These are phyloP conservation scores for Nelumbo lutea DNA, from an alignment of 164 flowering plant species.

Conservation along the genomic window DNA sequence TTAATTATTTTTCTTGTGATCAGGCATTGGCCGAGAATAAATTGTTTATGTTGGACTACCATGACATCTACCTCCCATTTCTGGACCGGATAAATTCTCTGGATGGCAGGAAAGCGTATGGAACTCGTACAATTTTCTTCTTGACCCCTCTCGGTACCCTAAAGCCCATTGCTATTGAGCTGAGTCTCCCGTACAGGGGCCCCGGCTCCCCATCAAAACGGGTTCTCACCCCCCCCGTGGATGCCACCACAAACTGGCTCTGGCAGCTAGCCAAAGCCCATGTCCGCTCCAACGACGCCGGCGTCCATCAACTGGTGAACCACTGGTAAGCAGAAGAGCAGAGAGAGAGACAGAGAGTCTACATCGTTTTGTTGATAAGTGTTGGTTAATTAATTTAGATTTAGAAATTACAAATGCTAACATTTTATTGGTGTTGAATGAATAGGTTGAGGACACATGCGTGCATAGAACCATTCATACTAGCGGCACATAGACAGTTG, in stretches of 20 bases:
- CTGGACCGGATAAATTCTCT: conserved; percentile 66
- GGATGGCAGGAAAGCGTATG: conserved; percentile 83
- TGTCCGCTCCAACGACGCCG: too few species aligned
- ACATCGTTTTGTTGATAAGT: too few species aligned
- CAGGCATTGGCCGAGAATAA: conserved; percentile 81
- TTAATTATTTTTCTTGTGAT: neutral
- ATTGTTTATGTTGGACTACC: conserved; percentile 70
- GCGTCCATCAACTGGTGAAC: too few species aligned
- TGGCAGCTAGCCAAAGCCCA: conserved; percentile 66
- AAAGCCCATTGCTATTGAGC: conserved; percentile 91
- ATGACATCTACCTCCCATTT: conserved; percentile 77
- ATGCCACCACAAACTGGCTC: conserved; percentile 68
- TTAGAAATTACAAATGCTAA: too few species aligned
- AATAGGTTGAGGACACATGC: conserved; percentile 86
- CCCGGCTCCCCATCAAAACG: conserved; percentile 44
- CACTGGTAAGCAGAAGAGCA: too few species aligned
- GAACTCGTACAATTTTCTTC: conserved; percentile 78
- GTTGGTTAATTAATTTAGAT: too few species aligned
- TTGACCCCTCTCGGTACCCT: conserved; percentile 56
- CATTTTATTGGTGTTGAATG: too few species aligned
- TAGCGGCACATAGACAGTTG: conserved; percentile 84
- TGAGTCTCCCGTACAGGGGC: conserved; percentile 48
- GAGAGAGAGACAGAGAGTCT: too few species aligned
- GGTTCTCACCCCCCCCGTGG: conserved; percentile 63
- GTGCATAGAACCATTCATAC: conserved; percentile 71